Base-by-base conservation (phyloP, 2,329 filamentous ascomycete genomes). In the Exserohilum rostratum region DNA sequence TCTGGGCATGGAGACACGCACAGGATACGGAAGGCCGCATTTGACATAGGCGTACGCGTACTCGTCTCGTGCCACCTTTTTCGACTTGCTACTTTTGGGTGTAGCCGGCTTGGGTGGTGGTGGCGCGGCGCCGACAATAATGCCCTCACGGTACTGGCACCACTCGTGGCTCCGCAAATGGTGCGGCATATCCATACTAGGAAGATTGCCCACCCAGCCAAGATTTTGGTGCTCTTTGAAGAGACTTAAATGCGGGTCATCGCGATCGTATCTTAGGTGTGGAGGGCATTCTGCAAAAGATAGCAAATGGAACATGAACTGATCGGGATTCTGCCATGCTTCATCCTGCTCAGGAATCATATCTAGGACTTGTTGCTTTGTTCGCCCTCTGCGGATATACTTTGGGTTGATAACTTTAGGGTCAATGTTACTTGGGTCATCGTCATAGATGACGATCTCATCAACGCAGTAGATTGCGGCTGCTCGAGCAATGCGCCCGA, bases 261-360 rank as follows among this genome's bases (percentile, higher is more conserved):
- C 55, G 12, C 52, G 52, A 46, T 65, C 60, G 13, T 57, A 61
- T 7, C 66, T 56, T 76, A 96, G 86, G 75, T 95, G 89, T 1
- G 91, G 90, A 27, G 91, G 91, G 4, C 90, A 90, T 75, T 96
- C 91, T 56, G 96, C 85, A 76, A 92, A 96, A 55, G 85, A 87
- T 6, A 96, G 80, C 6, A 96, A 78, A 69, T 95, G 91, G 46
- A 86, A 83, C 18, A 96, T 81, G 76, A 93, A 96, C 76, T 93
- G 88, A 54, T 87, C 87, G 1, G 90, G 90, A 67, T 95, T 88
- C 12, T 85, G 80, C 69, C 87, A 89, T 58, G 83, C 82, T 57
- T 78, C 76, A 44, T 80, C 76, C 48, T 77, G 69, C 42, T 78
- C 73, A 1, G 70, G 57, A n/a, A 73, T 67, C n/a, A 55, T 61